These are phyloP conservation scores for Candida dendrica DNA, from an alignment of 805 yeast genomes.

Conservation along the genomic window DNA sequence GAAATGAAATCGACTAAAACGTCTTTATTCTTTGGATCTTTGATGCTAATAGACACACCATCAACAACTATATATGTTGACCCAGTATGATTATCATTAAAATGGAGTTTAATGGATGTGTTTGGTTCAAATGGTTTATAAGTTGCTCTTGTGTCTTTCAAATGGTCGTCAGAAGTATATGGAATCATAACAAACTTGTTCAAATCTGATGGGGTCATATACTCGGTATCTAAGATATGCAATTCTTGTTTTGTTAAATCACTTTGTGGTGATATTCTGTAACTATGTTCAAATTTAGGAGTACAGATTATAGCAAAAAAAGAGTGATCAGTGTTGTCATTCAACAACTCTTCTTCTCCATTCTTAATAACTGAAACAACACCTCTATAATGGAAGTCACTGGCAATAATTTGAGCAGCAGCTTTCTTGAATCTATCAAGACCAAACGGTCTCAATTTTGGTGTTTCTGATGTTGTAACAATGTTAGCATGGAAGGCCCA, in stretches of 20 bases:
- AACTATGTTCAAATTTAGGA: slow-evolving; percentile 14
- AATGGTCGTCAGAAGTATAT: slow-evolving; percentile 5
- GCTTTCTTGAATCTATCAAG: slow-evolving; percentile 63
- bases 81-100: slow-evolving; percentile 10
- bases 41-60: slow-evolving; percentile 11
- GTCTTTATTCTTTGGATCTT: slow-evolving; percentile 14
- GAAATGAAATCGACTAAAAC: slow-evolving; percentile 5
- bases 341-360: neutral
- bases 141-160: neutral
- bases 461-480: slow-evolving; percentile 72
- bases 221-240: slow-evolving; percentile 12
- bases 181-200: slow-evolving; percentile 9
- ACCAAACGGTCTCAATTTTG: slow-evolving; percentile 60
- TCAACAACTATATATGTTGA: slow-evolving; percentile 14
- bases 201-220: slow-evolving; percentile 7
- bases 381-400: slow-evolving; percentile 18
- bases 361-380: neutral
- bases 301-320: slow-evolving; percentile 11
- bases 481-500: slow-evolving; percentile 86
- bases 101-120: slow-evolving; percentile 2
- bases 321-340: slow-evolving; percentile 4
- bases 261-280: slow-evolving; percentile 19
- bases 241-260: slow-evolving; percentile 7
- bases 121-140: neutral
- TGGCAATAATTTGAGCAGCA: slow-evolving; percentile 43